A percentile compares a stretch with the other conserved stretches of the same genome.
These are phyloP conservation scores for Saccharomycopsis oosterbeekiorum DNA, from an alignment of 805 yeast genomes.

Conservation along the genomic window DNA sequence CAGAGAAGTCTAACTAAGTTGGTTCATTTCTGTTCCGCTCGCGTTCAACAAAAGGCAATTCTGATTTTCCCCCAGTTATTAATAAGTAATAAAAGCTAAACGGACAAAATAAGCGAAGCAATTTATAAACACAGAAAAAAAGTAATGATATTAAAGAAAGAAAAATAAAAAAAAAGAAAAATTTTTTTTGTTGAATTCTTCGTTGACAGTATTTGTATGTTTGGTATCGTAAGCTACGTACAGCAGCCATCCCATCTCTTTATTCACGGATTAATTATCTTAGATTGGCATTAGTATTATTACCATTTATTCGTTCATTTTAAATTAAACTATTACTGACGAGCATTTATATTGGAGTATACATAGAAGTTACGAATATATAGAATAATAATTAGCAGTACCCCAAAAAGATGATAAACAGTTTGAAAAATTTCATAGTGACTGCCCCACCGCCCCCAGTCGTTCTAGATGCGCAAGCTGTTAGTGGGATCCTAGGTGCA, in stretches of 20 bases:
- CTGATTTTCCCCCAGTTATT: background rate
- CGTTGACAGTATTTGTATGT: background rate
- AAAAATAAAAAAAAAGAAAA: background rate
- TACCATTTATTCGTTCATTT: too few species aligned
- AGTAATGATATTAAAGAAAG: too few species aligned
- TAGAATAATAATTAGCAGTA: background rate
- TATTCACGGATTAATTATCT: background rate
- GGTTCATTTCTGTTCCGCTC: background rate
- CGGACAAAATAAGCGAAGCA: constrained; percentile 1
- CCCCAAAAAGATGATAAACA: background rate
- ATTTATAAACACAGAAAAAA: background rate
- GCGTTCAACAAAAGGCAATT: background rate
- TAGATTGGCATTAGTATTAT: background rate
- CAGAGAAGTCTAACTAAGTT: background rate
- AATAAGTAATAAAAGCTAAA: background rate
- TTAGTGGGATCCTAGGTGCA: constrained; percentile 58
- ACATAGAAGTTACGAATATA: background rate
- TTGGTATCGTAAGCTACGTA: background rate
- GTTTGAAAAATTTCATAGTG: constrained; percentile 16
- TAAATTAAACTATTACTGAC: too few species aligned
- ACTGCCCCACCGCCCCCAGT: constrained; percentile 59
- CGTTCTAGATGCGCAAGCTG: constrained; percentile 55
- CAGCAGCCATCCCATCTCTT: too few species aligned
- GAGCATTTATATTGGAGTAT: too few species aligned
- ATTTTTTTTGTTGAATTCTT: background rate